Conservation (phyloP, 805 yeast species). For the Grigorovia jiainica region DNA sequence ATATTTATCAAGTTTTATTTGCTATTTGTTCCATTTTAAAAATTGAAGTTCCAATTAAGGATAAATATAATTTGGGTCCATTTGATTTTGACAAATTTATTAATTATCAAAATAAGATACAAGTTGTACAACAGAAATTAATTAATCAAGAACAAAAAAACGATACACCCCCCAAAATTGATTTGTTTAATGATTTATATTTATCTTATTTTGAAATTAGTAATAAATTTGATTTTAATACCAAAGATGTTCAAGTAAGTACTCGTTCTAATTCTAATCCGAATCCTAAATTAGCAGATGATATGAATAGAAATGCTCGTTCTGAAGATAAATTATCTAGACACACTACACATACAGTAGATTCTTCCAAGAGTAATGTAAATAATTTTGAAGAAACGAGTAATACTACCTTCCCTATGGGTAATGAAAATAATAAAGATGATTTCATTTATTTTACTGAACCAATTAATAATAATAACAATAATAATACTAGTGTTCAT, state of each 20-base stretch:
- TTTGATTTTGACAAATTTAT: conserved; percentile 49
- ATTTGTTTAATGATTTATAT: conserved; percentile 16
- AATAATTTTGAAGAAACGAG: conserved; percentile 7
- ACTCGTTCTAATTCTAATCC: not conserved
- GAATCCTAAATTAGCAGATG: not conserved
- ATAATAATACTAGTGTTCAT: not conserved
- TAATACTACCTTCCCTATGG: conserved; percentile 6
- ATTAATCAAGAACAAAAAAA: not conserved
- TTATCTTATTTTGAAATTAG: conserved; percentile 22
- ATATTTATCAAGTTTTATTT: conserved; percentile 65
- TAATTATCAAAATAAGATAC: conserved; percentile 35
- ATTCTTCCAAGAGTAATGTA: conserved; percentile 2
- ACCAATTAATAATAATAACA: not conserved
- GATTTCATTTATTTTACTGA: not conserved
- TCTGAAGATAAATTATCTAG: conserved; percentile 6
- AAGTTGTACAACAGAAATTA: conserved; percentile 21
- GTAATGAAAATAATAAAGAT: not conserved
- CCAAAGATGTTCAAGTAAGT: too few relatives aligned
- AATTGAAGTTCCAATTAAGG: conserved; percentile 41
- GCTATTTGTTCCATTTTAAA: conserved; percentile 56
- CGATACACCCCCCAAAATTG: conserved; percentile 6
- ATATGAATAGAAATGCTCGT: conserved; percentile 1
- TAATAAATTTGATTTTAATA: conserved; percentile 7
- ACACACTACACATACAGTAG: conserved; percentile 2
- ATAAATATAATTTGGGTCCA: conserved; percentile 38